Evolutionary conservation across 2,329 filamentous ascomycete species (phyloP), one percentile per base, ranked within the genome.

Genomic region (Metarhizium anisopliae): DNA sequence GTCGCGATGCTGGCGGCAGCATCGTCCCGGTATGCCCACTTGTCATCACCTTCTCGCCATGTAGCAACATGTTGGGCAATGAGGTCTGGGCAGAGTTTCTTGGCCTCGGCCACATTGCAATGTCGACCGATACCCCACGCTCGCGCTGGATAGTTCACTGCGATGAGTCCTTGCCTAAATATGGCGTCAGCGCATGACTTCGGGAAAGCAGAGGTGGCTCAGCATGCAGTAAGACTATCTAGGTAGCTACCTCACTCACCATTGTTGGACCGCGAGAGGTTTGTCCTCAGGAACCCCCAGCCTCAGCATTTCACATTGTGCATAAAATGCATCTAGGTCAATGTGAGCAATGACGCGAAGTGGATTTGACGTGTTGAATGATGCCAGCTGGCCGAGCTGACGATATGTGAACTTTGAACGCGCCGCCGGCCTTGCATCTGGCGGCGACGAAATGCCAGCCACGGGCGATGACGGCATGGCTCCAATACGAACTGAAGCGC

Each of bases 291-390:
- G 76, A 11, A 89, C 75, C 13, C 85, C 85, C 49, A 97, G 78
- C 7, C 94, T 84, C 10, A 96, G 85, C 81, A 92, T 95, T 73
- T 99, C 94, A 68, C 91, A 96, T 75, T 99, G 94, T 3, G 89
- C 88, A 70, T 99, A 99, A 72, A 99, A 99, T 43, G 93, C 93
- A 80, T 99, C 94, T 58, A 99, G 84, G 66, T 99, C 94, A 60
- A 97, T 84, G 69, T 96, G 92, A 6, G 90, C 90, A 62, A 96
- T 84, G 32, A 95, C 88, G 50, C 94, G 85, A 40, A 99, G 78
- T 1, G 93, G 93, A 52, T 84, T 90, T 8, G 84, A 83, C 0
- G 85, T 78, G 38, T 83, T 84, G 61, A 81, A 90, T 10, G 84
- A 79, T 6, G 85, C 82, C 56, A 97, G 81, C 60, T 92, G 86